A percentile compares a stretch with the other conserved stretches of the same genome.
Evolutionary conservation across 2,329 filamentous ascomycete species (phyloP).

Genomic region (Grosmannia clavigera): DNA sequence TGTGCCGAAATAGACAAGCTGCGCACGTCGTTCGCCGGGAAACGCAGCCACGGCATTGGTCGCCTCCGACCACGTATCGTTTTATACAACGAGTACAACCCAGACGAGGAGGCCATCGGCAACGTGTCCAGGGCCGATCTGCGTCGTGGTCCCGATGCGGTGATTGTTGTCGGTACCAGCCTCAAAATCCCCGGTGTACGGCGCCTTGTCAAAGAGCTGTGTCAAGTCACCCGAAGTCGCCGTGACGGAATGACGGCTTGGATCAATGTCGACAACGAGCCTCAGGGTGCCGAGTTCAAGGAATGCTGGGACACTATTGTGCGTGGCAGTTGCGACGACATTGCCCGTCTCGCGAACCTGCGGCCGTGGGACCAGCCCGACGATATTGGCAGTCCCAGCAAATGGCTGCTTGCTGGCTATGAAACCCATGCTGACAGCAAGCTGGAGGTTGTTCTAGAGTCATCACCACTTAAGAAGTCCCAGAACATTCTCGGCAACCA

Average conservation of each 20-base stretch:
- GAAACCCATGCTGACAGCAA: constrained; percentile 24
- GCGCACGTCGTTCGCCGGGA: constrained; percentile 63
- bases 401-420: constrained; percentile 28
- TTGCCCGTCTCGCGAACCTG: constrained; percentile 59
- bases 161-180: constrained; percentile 91
- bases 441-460: constrained; percentile 29
- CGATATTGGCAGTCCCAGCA: constrained; percentile 28
- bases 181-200: constrained; percentile 90
- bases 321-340: constrained; percentile 73
- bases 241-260: constrained; percentile 80
- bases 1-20: constrained; percentile 67
- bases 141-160: constrained; percentile 72
- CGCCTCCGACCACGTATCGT: constrained; percentile 85
- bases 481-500: neutral
- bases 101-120: constrained; percentile 91
- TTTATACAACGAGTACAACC: constrained; percentile 93
- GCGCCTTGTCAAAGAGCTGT: constrained; percentile 82
- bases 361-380: constrained; percentile 48
- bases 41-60: constrained; percentile 88
- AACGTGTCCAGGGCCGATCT: constrained; percentile 80
- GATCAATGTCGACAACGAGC: constrained; percentile 85
- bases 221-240: constrained; percentile 68
- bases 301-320: constrained; percentile 91
- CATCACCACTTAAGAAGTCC: constrained; percentile 5
- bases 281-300: constrained; percentile 71